Conservation (phyloP, 495 filamentous ascomycete species). For the Penicillium roqueforti region DNA sequence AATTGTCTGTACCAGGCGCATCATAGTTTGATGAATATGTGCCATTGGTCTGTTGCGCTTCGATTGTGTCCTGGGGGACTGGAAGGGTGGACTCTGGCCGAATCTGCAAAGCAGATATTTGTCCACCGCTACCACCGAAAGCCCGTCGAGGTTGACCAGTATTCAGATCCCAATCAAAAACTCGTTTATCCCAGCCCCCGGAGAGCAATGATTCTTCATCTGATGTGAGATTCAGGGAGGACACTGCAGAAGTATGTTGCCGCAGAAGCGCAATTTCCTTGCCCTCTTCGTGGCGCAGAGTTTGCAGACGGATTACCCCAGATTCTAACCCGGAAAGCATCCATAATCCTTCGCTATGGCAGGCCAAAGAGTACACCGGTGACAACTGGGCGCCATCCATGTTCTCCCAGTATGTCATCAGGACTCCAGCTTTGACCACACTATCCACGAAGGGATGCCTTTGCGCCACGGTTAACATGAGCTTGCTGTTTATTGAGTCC, state of each 20-base stretch:
- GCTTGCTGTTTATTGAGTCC: conserved; percentile 90
- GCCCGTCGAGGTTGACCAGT: conserved; percentile 70
- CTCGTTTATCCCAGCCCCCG: conserved; percentile 92
- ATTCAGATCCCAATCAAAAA: conserved; percentile 94
- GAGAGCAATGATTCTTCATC: conserved; percentile 88
- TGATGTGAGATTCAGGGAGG: conserved; percentile 72
- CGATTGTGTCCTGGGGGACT: conserved; percentile 66
- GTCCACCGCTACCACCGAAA: conserved; percentile 71
- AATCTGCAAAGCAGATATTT: conserved; percentile 84
- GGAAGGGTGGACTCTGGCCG: conserved; percentile 72
- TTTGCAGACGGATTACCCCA: conserved; percentile 88
- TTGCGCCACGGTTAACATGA: conserved; percentile 91
- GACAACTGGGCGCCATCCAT: conserved; percentile 58
- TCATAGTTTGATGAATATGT: conserved; percentile 62
- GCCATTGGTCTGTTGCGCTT: conserved; percentile 53
- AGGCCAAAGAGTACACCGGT: conserved; percentile 89
- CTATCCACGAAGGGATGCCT: conserved; percentile 96
- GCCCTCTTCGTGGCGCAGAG: conserved; percentile 92
- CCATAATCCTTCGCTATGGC: conserved; percentile 87
- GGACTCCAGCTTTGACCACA: conserved; percentile 86
- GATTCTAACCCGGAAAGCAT: conserved; percentile 84
- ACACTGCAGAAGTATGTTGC: conserved; percentile 88
- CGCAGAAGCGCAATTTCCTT: conserved; percentile 76
- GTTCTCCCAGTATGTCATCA: conserved; percentile 98
- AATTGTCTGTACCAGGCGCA: conserved; percentile 39